Conservation (phyloP, 2,329 filamentous ascomycete species). For the Trichoderma harzianum region DNA sequence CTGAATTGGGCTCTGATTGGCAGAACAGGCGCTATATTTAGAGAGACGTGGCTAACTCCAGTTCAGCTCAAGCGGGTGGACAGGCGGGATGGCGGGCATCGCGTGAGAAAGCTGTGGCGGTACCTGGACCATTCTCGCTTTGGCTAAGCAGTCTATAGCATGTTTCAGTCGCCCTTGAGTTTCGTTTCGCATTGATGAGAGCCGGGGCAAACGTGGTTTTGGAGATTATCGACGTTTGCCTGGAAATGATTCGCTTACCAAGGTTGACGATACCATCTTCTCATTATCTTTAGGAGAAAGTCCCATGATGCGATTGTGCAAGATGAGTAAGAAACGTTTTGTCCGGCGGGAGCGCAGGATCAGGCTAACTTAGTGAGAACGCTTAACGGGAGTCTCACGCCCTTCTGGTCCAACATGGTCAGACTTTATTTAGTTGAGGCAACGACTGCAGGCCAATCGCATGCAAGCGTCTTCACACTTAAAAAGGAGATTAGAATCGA, state of each 20-base stretch:
- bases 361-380: background rate
- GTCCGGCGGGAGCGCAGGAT: background rate
- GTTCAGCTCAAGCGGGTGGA: background rate
- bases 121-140: background rate
- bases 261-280: background rate
- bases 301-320: background rate
- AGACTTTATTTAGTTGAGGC: background rate
- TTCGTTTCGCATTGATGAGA: slow-evolving; percentile 14
- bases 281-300: background rate
- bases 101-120: background rate
- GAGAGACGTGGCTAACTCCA: background rate
- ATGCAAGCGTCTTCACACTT: background rate
- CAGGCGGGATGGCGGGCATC: background rate
- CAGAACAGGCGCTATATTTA: background rate
- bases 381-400: background rate
- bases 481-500: background rate
- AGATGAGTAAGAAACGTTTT: background rate
- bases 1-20: background rate
- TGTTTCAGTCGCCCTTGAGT: background rate
- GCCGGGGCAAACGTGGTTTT: background rate
- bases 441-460: background rate
- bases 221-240: background rate
- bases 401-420: background rate
- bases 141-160: background rate
- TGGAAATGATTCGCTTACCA: background rate